Conservation (phyloP, 768 basidiomycete genomes). For the Vishniacozyma victoriae region DNA sequence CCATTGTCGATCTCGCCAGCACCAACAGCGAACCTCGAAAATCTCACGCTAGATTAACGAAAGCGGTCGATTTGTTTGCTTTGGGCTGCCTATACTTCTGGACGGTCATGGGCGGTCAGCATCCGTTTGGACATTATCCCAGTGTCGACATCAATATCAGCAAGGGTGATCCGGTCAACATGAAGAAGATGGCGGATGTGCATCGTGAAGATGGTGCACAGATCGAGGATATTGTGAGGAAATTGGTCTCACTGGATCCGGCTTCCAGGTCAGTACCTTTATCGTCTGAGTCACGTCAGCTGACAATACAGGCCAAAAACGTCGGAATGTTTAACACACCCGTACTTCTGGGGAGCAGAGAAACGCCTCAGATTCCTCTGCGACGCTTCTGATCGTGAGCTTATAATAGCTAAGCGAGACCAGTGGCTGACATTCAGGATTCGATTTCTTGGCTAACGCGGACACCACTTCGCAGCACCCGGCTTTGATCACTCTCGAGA, state of each 20-base stretch:
- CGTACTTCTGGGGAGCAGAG: slow-evolving; percentile 91
- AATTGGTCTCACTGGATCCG: slow-evolving; percentile 75
- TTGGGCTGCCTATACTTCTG: slow-evolving; percentile 94
- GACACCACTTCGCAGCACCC: slow-evolving; percentile 81
- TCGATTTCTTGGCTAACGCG: slow-evolving; percentile 79
- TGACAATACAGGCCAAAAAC: slow-evolving; percentile 67
- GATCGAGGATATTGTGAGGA: slow-evolving; percentile 68
- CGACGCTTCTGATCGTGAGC: slow-evolving; percentile 80
- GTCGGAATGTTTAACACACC: slow-evolving; percentile 77
- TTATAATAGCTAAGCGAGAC: background rate
- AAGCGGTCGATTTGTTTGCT: slow-evolving; percentile 94
- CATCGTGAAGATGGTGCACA: slow-evolving; percentile 94
- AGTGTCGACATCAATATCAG: slow-evolving; percentile 92
- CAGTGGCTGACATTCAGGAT: slow-evolving; percentile 3
- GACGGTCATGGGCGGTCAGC: slow-evolving; percentile 77
- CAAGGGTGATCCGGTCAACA: slow-evolving; percentile 61
- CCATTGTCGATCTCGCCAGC: background rate
- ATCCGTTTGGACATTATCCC: slow-evolving; percentile 90
- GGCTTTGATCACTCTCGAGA: slow-evolving; percentile 68
- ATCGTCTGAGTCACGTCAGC: background rate
- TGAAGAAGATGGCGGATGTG: slow-evolving; percentile 66
- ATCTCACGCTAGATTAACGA: slow-evolving; percentile 63
- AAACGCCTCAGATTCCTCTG: slow-evolving; percentile 87
- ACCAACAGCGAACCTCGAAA: slow-evolving; percentile 47
- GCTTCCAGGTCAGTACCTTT: slow-evolving; percentile 58